A percentile compares a stretch with the other conserved stretches of the same genome.
Conservation (phyloP, 106 monocot species). For the Dendrobium catenatum region DNA sequence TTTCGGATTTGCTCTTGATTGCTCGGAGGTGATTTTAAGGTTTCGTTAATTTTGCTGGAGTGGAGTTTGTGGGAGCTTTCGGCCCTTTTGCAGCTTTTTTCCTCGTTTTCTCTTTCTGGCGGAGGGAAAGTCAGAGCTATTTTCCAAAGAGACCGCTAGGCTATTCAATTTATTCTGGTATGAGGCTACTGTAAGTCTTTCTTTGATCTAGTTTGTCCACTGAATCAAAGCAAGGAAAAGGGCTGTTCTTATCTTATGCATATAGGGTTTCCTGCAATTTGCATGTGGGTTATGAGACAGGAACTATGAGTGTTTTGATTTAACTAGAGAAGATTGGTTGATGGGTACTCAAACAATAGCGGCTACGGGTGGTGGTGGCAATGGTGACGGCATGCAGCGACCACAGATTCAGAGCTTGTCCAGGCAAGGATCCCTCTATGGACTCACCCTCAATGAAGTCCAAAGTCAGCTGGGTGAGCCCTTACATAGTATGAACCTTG, state of each 20-base stretch:
- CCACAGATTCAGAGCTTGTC: slow-evolving; percentile 31
- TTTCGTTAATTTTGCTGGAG: neutral
- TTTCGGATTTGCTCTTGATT: neutral
- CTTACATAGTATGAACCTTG: slow-evolving; percentile 77
- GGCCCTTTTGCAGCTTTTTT: neutral
- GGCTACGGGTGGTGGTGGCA: slow-evolving; percentile 36
- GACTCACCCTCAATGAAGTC: slow-evolving; percentile 69
- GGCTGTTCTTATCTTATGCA: too few relatives aligned
- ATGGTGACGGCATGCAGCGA: slow-evolving; percentile 10
- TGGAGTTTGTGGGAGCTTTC: neutral
- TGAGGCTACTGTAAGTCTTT: neutral
- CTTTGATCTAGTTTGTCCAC: neutral
- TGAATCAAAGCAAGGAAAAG: neutral
- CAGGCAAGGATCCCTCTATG: slow-evolving; percentile 59
- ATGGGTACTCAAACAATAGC: slow-evolving; percentile 54
- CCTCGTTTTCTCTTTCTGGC: neutral
- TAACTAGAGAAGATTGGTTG: slow-evolving; percentile 10
- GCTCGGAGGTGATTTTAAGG: neutral
- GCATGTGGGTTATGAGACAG: neutral
- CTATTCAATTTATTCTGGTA: neutral
- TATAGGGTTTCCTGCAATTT: slow-evolving; percentile 5
- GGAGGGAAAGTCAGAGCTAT: neutral
- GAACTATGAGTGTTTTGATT: neutral
- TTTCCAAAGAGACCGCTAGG: neutral
- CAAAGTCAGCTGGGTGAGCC: slow-evolving; percentile 68